Conservation (phyloP, 2,329 filamentous ascomycete species). For the Monosporascus sp. region DNA sequence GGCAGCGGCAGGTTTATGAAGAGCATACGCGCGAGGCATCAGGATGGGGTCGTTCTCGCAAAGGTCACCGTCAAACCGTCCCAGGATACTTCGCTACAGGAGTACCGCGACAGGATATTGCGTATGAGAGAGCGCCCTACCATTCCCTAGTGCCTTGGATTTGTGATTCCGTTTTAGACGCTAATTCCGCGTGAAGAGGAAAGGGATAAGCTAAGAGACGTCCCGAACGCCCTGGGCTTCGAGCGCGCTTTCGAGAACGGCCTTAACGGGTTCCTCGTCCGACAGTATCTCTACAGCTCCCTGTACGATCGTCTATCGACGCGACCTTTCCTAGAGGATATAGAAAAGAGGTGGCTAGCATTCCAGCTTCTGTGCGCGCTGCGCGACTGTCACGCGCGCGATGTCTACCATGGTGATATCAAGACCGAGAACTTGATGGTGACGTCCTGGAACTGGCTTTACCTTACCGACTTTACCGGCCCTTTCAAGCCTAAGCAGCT, state of each 20-base stretch:
- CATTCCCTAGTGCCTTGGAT: neutral
- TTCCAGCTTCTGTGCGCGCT: constrained; percentile 92
- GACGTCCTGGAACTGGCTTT: constrained; percentile 99
- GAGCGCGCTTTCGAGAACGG: constrained; percentile 88
- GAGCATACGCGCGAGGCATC: constrained; percentile 83
- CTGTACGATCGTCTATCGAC: constrained; percentile 97
- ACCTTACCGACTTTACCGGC: constrained; percentile 94
- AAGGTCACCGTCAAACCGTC: constrained; percentile 92
- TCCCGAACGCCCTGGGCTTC: constrained; percentile 88
- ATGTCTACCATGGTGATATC: constrained; percentile 95
- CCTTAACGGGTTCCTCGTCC: constrained; percentile 85
- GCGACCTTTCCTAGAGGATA: constrained; percentile 90
- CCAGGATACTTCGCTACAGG: constrained; percentile 67
- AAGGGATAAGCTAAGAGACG: constrained; percentile 68
- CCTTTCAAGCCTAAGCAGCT: constrained; percentile 91
- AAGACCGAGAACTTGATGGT: constrained; percentile 97
- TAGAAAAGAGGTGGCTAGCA: constrained; percentile 98
- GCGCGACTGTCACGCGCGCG: constrained; percentile 82
- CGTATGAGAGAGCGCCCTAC: constrained; percentile 44
- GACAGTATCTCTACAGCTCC: constrained; percentile 94
- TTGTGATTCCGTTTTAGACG: neutral
- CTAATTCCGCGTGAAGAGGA: constrained; percentile 53
- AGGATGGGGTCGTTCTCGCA: constrained; percentile 85
- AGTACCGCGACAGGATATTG: constrained; percentile 72
- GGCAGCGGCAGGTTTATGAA: constrained; percentile 95